Percentiles rank a stretch among this genome's conserved stretches.
phyloP scores from a whole-genome alignment of 371 early-diverging fungal genomes.

The Saksenaea vasiformis region DNA sequence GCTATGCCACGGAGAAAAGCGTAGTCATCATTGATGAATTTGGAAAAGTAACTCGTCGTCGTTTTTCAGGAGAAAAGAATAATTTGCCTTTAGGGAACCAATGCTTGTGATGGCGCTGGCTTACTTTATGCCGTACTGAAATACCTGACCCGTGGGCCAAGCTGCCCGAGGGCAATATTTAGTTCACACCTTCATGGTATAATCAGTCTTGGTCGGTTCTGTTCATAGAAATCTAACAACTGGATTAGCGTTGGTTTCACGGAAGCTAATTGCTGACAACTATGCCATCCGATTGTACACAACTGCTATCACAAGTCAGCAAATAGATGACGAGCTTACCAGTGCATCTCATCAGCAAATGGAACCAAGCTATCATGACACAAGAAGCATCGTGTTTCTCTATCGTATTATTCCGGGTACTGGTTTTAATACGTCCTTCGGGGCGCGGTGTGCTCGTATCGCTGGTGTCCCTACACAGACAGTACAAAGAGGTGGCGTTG shows the following conservation, averaged over 20 bases:
- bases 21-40: constrained; percentile 71
- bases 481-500: constrained; percentile 47
- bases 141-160: constrained; percentile 28
- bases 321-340: background rate
- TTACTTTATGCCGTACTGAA: constrained; percentile 62
- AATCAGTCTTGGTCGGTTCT: background rate
- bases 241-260: constrained; percentile 5
- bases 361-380: background rate
- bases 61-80: background rate
- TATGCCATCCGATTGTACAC: constrained; percentile 21
- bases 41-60: constrained; percentile 36
- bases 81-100: constrained; percentile 36
- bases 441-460: constrained; percentile 60
- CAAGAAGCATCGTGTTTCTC: constrained; percentile 49
- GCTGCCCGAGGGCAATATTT: constrained; percentile 53
- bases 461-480: constrained; percentile 52
- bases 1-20: constrained; percentile 51
- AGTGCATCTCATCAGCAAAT: constrained; percentile 26
- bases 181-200: constrained; percentile 73
- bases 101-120: constrained; percentile 58
- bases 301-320: constrained; percentile 29
- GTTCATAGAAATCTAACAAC: background rate
- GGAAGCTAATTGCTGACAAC: background rate
- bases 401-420: constrained; percentile 47
- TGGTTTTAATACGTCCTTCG: constrained; percentile 39